A percentile compares a stretch with the other conserved stretches of the same genome.
phyloP scores from a whole-genome alignment of 257 asterid genomes.

The Craterostigma plantagineum region DNA sequence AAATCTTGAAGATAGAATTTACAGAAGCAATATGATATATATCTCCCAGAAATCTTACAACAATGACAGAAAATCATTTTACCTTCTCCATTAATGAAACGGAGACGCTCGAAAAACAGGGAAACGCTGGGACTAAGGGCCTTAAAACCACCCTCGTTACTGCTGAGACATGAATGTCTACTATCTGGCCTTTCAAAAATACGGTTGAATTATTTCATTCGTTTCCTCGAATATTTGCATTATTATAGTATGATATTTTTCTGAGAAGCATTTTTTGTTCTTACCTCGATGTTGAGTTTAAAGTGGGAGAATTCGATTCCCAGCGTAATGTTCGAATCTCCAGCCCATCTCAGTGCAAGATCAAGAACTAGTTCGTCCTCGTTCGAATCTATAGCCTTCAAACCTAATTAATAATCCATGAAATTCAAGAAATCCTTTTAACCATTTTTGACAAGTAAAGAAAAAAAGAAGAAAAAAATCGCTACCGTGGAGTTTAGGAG shows the following conservation, averaged over 20 bases:
- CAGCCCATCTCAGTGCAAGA: constrained; percentile 62
- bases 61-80: constrained; percentile 3
- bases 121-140: constrained; percentile 64
- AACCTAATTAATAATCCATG: constrained; percentile 22
- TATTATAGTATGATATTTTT: not conserved
- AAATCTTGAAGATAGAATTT: constrained; percentile 12
- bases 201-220: not conserved
- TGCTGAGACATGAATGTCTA: constrained; percentile 62
- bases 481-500: constrained; percentile 58
- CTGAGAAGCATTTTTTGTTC: constrained; percentile 1
- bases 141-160: constrained; percentile 33
- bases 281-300: constrained; percentile 39
- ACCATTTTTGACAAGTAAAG: not conserved
- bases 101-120: constrained; percentile 46
- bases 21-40: constrained; percentile 1
- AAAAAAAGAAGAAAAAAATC: not conserved
- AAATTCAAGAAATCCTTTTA: not conserved
- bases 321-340: constrained; percentile 41
- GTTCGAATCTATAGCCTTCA: constrained; percentile 49
- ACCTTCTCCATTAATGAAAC: constrained; percentile 71
- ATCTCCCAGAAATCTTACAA: not conserved
- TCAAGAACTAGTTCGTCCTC: constrained; percentile 60
- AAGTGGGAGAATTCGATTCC: constrained; percentile 23
- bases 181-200: constrained; percentile 33
- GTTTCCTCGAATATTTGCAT: not conserved